Base-by-base conservation (phyloP, 1,284 basidiomycete species). In the Malassezia equina region DNA sequence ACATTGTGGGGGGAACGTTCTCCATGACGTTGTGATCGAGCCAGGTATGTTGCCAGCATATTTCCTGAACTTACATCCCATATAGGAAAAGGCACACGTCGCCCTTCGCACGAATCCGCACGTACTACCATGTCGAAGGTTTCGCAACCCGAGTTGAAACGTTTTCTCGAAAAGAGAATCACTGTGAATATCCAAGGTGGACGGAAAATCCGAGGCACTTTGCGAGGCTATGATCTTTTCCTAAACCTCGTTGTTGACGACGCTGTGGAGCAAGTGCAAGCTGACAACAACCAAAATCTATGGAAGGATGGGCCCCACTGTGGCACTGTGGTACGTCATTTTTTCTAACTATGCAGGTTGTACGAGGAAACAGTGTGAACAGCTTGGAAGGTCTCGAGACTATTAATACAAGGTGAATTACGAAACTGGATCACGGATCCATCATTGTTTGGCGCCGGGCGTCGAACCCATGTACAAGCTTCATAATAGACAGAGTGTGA, bases 211-310 rank as follows among this genome's bases (percentile, higher is more conserved):
- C 89, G 88, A 77, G 94, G 93, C 54, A 85, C 84, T n/a, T 78
- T 98, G 52, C 84, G 94, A 60, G 94, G 94, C 33, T 98, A 93
- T 77, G 94, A 98, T 80, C 86, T 99, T 67, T 99, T 99, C 80
- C 79, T 99, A 75, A 99, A 99, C 77, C 81, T 99, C 39, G 93
- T 98, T 58, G 83, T 99, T 73, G 93, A 98, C 75, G 88, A 96
- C 69, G 88, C 89, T 13, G 77, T 85, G 67, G 94, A 99, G 78
- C 91, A 96, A 78, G 83, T 71, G 7, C 58, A 63, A 17, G 65
- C 85, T 0, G 85, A 85, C 84, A 31, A 88, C 84, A n/a, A 85
- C 90, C 78, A 90, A 88, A 62, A 66, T 28, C 47, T 51, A 2
- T 73, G 70, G 70, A 46, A 62, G 39, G 65, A 70, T 21, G 67